Evolutionary conservation across 345 rosid species (phyloP), one percentile per base, ranked within the genome.

Genomic region (Mangifera indica): DNA sequence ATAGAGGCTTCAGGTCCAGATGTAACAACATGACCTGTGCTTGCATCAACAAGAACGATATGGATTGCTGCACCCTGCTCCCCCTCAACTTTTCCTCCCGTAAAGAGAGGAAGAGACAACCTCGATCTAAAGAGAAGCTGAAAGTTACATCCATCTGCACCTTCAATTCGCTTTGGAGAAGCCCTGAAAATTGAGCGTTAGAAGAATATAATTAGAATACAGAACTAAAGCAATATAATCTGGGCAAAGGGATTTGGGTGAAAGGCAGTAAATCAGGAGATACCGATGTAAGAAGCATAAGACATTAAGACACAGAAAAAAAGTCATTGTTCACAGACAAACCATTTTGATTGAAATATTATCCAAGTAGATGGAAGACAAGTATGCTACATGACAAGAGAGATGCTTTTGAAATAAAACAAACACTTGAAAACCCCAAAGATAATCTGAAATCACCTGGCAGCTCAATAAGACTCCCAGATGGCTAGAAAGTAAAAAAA

Each of bases 31-130:
- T 79, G 92, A 55, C 86, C 92, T 74, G 86, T 81, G 80, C 78
- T 88, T 25, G 79, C 87, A 78, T 96, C 98, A 59, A 86, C 70
- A 70, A 96, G 77, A 66, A 96, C 88, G 6, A 84, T 76, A 82
- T 96, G 99, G 69, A 96, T 88, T 10, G 98, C 85, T 71, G 97
- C 98, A 80, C 98, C 98, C 75, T 93, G 98, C 79, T 96, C 99
- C 67, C 99, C 99, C 77, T 96, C 99, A 26, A 93, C 97, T 81
- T 86, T 93, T 55, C 99, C 99, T 66, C 99, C 99, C 0, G 97
- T 96, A 84, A 86, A 96, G 64, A 96, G 94, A 15, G 99, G 99
- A 77, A 93, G 99, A 65, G 99, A 88, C 82, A 96, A 71, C 85
- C 94, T 89, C 55, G 98, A 89, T 80, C 85, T 86, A 76, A 96